Base-by-base conservation (phyloP, 176 grass and related monocot genomes). In the Carex cristatella region DNA sequence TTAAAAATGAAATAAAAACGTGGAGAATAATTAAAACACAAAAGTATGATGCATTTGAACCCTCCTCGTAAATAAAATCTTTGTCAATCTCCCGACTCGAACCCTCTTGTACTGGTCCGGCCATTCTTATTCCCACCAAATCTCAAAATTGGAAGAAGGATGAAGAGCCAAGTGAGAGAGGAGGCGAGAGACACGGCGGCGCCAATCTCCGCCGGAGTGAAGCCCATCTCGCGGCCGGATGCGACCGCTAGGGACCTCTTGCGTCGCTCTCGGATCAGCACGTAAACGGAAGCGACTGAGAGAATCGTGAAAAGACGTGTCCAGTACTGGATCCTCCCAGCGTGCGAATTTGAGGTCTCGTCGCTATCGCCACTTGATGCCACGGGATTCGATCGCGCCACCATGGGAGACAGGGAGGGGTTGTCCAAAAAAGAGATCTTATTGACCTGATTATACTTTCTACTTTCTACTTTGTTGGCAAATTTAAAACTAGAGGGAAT, bases 231-330 rank as follows among this genome's bases (percentile, higher is more conserved):
- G 38, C 13, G 42, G 19, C 33, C 58, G 7, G 79, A 81, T 81
- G 58, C 35, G 33, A 27, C 31, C 48, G 53, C 74, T 54, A 32
- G 46, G 15, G 53, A 44, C 19, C 55, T 76, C 16, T 65, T 56
- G 37, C 71, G 48, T 44, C 73, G 72, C 8, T 56, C 61, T 40
- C 16, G 61, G 57, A 86, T 55, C 74, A 86, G 61, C 37, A 86
- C 63, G 75, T 86, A 86, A 46, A 86, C 55, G 40, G 85, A 86
- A 9, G 85, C 85, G 61, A 86, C 68, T 49, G 14, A 79, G 74
- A 86, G 76, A 9, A 80, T 9, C 27, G 76, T 69, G 74, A 79
- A 86, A 19, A 86, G 70, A 23, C 76, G 51, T 4, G 48, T 86
- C 74, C 49, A 65, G 73, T 86, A 86, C 16, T 69, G 73, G 15